A percentile compares a stretch with the other conserved stretches of the same genome.
Evolutionary conservation across 305 asterid species (phyloP).

Genomic region (Solanum hybrid): DNA sequence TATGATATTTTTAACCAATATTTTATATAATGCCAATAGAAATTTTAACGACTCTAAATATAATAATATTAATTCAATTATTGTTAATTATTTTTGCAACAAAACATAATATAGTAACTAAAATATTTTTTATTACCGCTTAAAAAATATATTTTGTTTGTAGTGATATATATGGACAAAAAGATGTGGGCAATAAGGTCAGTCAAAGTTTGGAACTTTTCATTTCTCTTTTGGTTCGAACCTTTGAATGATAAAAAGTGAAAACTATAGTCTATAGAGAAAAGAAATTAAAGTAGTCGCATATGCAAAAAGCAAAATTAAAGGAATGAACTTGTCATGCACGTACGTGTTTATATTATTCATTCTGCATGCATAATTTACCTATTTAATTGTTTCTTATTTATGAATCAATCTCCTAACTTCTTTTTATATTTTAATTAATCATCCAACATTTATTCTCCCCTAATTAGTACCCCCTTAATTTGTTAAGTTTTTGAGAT

Average conservation of each 20-base stretch:
- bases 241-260: conserved; percentile 1
- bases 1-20: no score
- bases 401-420: background rate
- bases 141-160: no score
- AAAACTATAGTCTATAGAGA: background rate
- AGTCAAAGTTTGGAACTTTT: background rate
- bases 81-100: no score
- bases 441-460: background rate
- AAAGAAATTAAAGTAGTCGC: background rate
- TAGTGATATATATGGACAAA: background rate
- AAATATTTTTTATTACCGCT: no score
- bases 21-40: no score
- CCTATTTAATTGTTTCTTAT: background rate
- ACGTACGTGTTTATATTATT: background rate
- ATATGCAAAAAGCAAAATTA: background rate
- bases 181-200: background rate
- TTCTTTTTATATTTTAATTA: background rate
- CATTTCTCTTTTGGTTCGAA: background rate
- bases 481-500: background rate
- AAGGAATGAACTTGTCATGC: background rate
- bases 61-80: no score
- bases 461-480: background rate
- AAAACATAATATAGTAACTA: no score
- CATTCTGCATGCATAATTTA: background rate
- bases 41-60: background rate